Evolutionary conservation across 805 yeast genomes (phyloP), one percentile per base, ranked within the genome.

Genomic region (Pichia pseudocactophila): DNA sequence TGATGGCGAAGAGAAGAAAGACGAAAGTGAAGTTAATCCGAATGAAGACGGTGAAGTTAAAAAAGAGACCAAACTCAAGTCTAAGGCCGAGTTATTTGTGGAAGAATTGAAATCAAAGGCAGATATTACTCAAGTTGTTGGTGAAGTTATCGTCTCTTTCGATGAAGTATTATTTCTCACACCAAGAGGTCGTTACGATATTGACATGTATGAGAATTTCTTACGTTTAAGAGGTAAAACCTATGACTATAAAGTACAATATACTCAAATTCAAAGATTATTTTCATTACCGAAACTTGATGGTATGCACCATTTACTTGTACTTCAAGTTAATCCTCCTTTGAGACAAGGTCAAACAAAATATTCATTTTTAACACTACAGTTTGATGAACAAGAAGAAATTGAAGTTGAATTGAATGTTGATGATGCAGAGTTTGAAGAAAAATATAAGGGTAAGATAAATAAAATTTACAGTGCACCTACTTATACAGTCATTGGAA

Each of bases 181-280:
- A 1, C 98, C 98, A 55, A 81, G 98, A 73, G 98, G 98, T 50
- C 90, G 98, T 63, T 92, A 89, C 62, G 97, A 92, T 62, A 83
- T 92, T 54, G 97, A 90, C 63, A 82, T 92, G 80, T 92, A 85
- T 64, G 80, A 85, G 30, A 75, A 77, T 26, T 83, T 92, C 40
- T 75, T 92, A 63, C 79, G 97, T 58, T 72, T 92, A 40, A 79
- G 98, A 56, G 99, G 99, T 61, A 92, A 90, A 64, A 92, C 97
- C 2, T 92, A 92, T 65, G 98, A 92, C 61, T 94, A 92, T 71
- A 92, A 90, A 65, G 75, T 92, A 46, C 96, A 84, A 61, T 90
- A 85, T 63, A 74, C 80, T 56, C 92, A 88, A 58, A 80, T 92
- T 48, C 95, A 88, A 63, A 74, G 96, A 56, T 78, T 92, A 30